Percentiles rank a stretch among this genome's conserved stretches.
Conservation (phyloP, 208 protist species). For the Leishmania major region DNA sequence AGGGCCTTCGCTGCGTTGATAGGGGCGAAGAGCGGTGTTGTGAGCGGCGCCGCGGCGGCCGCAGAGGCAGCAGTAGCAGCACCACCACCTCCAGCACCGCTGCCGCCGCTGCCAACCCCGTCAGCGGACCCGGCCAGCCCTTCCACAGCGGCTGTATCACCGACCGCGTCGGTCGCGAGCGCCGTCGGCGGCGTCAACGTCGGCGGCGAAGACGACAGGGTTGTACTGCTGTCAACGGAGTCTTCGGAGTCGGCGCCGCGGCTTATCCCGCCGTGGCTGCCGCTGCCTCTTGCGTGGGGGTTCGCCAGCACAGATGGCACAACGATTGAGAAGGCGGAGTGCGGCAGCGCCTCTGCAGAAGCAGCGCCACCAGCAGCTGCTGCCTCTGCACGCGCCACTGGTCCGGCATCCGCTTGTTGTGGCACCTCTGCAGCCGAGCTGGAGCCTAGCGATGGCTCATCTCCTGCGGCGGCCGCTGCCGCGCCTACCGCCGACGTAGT, state of each 20-base stretch:
- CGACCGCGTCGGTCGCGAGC: not conserved
- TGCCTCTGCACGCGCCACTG: not conserved
- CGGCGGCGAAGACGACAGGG: slow-evolving; percentile 1
- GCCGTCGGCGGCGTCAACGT: slow-evolving; percentile 9
- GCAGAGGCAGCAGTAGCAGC: not conserved
- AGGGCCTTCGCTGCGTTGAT: slow-evolving; percentile 23
- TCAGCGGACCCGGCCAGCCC: not conserved
- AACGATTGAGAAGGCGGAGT: slow-evolving; percentile 6
- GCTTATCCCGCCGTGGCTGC: slow-evolving; percentile 2
- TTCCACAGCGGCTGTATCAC: not conserved
- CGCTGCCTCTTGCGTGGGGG: not conserved
- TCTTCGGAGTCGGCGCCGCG: not conserved
- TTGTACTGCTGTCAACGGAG: slow-evolving; percentile 6
- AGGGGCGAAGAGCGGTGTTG: slow-evolving; percentile 16
- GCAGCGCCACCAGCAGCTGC: not conserved
- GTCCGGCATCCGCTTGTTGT: not conserved
- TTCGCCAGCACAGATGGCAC: slow-evolving; percentile 8
- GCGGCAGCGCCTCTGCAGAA: not conserved
- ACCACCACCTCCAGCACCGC: not conserved
- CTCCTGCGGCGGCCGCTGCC: not conserved
- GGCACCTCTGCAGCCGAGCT: not conserved
- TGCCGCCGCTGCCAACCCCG: not conserved
- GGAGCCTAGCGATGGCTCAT: not conserved
- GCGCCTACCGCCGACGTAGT: not conserved
- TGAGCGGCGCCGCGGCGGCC: not conserved